Base-by-base conservation (phyloP, 148 eudicot genomes). In the Heliosperma pusillum region DNA sequence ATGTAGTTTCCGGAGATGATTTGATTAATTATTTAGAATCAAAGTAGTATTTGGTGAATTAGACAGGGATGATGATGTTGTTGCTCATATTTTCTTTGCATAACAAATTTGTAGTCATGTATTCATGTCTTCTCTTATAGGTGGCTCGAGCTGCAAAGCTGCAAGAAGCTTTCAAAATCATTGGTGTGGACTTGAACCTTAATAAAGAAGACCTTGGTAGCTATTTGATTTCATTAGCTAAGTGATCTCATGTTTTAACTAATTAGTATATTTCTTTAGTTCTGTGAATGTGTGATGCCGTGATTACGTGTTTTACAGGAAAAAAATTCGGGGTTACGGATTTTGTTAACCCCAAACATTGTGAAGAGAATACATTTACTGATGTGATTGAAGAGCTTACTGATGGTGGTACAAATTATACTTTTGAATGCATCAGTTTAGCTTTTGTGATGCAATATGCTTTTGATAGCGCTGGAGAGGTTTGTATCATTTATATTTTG, bases 171-270 rank as follows among this genome's bases (percentile, higher is more conserved):
- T 83, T 92, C 13, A 87, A 74, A 70, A 84, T 90, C 56, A 90
- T 90, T 40, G 95, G 95, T 16, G 84, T 90, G n/a, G 95, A 90
- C 74, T 52, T 84, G 27, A 90, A 90, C 75, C 90, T 88, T n/a
- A 78, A 78, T 16, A 90, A 87, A 77, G 85, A 85, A 74, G 87
- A 81, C 57, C 36, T 81, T 26, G 95, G 95, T 90, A 10, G 22
- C 64, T 73, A n/a, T n/a, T n/a, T n/a, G n/a, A n/a, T n/a, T n/a
- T n/a, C n/a, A n/a, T n/a, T n/a, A n/a, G n/a, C n/a, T n/a, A n/a
- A n/a, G n/a, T n/a, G n/a, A n/a, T n/a, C n/a, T n/a, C n/a, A n/a
- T n/a, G n/a, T n/a, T n/a, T n/a, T n/a, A n/a, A n/a, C n/a, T n/a
- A n/a, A n/a, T n/a, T n/a, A n/a, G n/a, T n/a, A n/a, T n/a, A n/a